Percentiles rank a stretch among this genome's conserved stretches.
phyloP scores from a whole-genome alignment of 768 basidiomycete species.

The Trametes coccinea region DNA sequence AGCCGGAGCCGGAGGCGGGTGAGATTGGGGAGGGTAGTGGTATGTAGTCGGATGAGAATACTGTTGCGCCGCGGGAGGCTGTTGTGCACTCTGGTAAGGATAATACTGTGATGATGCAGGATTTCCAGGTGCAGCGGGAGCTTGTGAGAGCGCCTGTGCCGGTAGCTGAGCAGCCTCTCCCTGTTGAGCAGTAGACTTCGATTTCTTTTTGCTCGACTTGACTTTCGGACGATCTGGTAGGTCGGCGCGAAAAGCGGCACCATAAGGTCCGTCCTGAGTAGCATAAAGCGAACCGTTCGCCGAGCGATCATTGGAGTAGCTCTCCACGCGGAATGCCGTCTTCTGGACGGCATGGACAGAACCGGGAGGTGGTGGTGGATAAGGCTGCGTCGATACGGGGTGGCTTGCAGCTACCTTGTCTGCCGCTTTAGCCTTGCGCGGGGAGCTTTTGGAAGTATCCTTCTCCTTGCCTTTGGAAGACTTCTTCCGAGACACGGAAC shows the following conservation, averaged over 20 bases:
- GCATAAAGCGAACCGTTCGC: constrained; percentile 4
- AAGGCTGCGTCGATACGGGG: neutral
- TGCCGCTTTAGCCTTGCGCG: constrained; percentile 11
- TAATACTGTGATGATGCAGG: neutral
- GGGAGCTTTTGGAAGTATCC: constrained; percentile 7
- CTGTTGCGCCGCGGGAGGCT: neutral
- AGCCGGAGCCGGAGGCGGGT: neutral
- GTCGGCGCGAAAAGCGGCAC: constrained; percentile 16
- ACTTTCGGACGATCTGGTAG: neutral
- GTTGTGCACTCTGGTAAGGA: neutral
- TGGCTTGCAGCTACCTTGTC: neutral
- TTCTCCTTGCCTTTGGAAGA: constrained; percentile 19
- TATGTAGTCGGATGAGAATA: neutral
- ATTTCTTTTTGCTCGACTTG: constrained; percentile 6
- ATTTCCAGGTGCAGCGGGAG: neutral
- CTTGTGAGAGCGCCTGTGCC: too few relatives aligned
- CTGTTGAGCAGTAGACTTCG: neutral
- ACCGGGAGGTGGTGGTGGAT: neutral
- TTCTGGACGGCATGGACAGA: constrained; percentile 5
- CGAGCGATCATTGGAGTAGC: constrained; percentile 19
- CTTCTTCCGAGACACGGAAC: constrained; percentile 10
- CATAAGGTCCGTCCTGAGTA: constrained; percentile 18
- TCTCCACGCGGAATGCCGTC: constrained; percentile 21
- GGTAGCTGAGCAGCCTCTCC: neutral
- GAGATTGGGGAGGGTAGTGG: neutral